Base-by-base conservation (phyloP, 192 early-diverging fungal genomes). In the Borealophlyctis nickersoniae region DNA sequence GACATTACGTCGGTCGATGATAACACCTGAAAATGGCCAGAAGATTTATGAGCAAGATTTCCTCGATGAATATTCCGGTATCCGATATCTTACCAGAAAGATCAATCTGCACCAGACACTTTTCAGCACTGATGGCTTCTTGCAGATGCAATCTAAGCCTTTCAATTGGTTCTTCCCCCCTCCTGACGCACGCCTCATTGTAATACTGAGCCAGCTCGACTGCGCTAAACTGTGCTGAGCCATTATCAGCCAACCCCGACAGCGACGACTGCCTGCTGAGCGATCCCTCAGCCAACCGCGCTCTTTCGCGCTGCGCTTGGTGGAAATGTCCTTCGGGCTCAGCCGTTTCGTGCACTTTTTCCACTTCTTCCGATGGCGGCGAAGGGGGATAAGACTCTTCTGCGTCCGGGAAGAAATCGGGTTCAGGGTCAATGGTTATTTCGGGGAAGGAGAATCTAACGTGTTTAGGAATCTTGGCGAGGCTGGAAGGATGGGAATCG, bases 1-100 rank as follows among this genome's bases (percentile, higher is more conserved):
- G 45, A 87, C 79, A 35, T 79, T 72, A 16, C 69, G 74, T 16
- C 84, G 78, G 57, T 77, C 71, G 23, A 92, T 63, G 23, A 58
- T 70, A 29, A 83, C 74, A 39, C 84, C 86, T 63, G 52, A 14
- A 4, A n/a, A n/a, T n/a, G n/a, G n/a, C n/a, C n/a, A n/a, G n/a
- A n/a, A n/a, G n/a, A n/a, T n/a, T n/a, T n/a, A n/a, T n/a, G n/a
- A n/a, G n/a, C n/a, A n/a, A n/a, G n/a, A n/a, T n/a, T n/a, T n/a
- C n/a, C n/a, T n/a, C n/a, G n/a, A n/a, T n/a, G n/a, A n/a, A n/a
- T n/a, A n/a, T n/a, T n/a, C n/a, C n/a, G n/a, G n/a, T n/a, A n/a
- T n/a, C n/a, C n/a, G n/a, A n/a, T n/a, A n/a, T n/a, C 39, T 13
- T 45, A 45, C 39, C 39, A 45, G 39, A 45, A 45, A 63, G 28